phyloP scores from a whole-genome alignment of 1,284 basidiomycete genomes.

The Ceratobasidium sp. region DNA sequence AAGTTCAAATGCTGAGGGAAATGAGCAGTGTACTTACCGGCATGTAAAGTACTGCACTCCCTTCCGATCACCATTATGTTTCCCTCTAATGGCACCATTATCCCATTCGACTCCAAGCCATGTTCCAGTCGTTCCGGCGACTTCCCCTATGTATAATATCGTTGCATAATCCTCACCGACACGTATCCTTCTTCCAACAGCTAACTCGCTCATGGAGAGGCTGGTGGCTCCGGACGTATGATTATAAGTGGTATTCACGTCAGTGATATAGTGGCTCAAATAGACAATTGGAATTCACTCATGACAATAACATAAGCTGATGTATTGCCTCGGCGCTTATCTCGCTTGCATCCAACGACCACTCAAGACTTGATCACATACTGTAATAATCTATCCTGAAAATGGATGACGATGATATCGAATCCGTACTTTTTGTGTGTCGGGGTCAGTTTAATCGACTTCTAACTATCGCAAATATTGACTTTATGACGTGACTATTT shows the following conservation, averaged over 20 bases:
- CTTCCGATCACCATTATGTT: slow-evolving; percentile 50
- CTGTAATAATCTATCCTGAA: neutral
- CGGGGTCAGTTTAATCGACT: slow-evolving; percentile 53
- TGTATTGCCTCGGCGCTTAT: slow-evolving; percentile 23
- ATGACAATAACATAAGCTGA: neutral
- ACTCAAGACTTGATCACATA: neutral
- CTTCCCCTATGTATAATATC: slow-evolving; percentile 70
- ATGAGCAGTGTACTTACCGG: slow-evolving; percentile 57
- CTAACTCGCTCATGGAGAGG: neutral
- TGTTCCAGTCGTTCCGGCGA: slow-evolving; percentile 66
- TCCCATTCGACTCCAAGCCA: slow-evolving; percentile 99
- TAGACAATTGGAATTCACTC: too few relatives aligned
- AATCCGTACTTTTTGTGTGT: slow-evolving; percentile 83
- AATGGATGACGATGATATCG: slow-evolving; percentile 68
- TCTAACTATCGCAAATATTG: neutral
- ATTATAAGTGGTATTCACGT: slow-evolving; percentile 45
- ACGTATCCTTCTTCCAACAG: slow-evolving; percentile 18
- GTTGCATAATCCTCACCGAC: slow-evolving; percentile 63
- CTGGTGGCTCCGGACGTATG: neutral
- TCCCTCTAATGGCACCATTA: slow-evolving; percentile 67
- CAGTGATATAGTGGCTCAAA: slow-evolving; percentile 58
- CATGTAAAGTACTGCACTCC: slow-evolving; percentile 81
- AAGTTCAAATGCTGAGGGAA: neutral
- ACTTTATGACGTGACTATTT: neutral
- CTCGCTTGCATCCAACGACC: too few relatives aligned